Evolutionary conservation across 306 rosid genomes (phyloP).

Genomic region (Prunus persica): Prunus_persica_NCBIv2 NC_034010.1:7241001-7241500

Average conservation of each 20-base stretch:
- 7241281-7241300: constrained; percentile 66
- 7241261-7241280: constrained; percentile 83
- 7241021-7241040: neutral
- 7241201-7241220: constrained; percentile 88
- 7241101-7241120: neutral
- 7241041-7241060: neutral
- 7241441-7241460: constrained; percentile 27
- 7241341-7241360: constrained; percentile 55
- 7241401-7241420: constrained; percentile 50
- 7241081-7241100: neutral
- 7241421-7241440: constrained; percentile 45
- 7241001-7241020: constrained; percentile 59
- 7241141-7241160: neutral
- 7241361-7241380: constrained; percentile 46
- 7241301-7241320: constrained; percentile 61
- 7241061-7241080: neutral
- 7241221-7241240: constrained; percentile 47
- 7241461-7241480: constrained; percentile 26
- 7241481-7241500: constrained; percentile 37
- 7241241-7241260: constrained; percentile 49
- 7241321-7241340: constrained; percentile 67
- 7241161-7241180: too few species aligned
- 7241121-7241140: neutral
- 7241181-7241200: constrained; percentile 72
- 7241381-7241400: constrained; percentile 55